Evolutionary conservation across 1,139 yeast genomes (phyloP).

Genomic region (Pneumocystis sp.): DNA sequence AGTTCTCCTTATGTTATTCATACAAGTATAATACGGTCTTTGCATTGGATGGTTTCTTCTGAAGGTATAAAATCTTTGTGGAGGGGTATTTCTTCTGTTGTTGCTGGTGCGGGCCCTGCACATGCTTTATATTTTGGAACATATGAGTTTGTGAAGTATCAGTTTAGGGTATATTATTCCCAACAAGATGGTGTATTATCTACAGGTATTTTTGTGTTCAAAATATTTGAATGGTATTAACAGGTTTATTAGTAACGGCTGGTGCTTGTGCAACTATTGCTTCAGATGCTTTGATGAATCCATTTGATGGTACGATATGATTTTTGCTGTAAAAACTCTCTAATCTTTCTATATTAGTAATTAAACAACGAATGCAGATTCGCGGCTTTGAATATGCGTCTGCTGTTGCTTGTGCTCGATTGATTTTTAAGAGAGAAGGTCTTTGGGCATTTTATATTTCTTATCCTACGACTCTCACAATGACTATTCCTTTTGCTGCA

Average conservation of each 20-base stretch:
- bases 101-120: constrained; percentile 98
- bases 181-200: constrained; percentile 65
- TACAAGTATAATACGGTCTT: constrained; percentile 42
- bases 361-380: constrained; percentile 74
- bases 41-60: constrained; percentile 61
- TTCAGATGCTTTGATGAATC: constrained; percentile 93
- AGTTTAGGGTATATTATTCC: constrained; percentile 32
- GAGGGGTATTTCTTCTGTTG: constrained; percentile 89
- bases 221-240: background rate
- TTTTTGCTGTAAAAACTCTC: background rate
- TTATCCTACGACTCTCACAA: constrained; percentile 84
- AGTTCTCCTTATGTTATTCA: constrained; percentile 25
- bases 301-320: constrained; percentile 43
- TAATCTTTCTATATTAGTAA: constrained; percentile 27
- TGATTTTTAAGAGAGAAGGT: constrained; percentile 63
- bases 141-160: constrained; percentile 70
- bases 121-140: constrained; percentile 97
- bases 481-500: constrained; percentile 93
- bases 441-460: constrained; percentile 72
- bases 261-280: constrained; percentile 93
- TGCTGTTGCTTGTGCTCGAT: constrained; percentile 27
- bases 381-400: constrained; percentile 23
- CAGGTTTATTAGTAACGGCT: constrained; percentile 34
- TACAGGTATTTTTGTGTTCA: constrained; percentile 30
- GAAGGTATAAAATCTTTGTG: constrained; percentile 86